Conservation (phyloP, 78 protist genomes). For the Pigoraptor vietnamica region DNA sequence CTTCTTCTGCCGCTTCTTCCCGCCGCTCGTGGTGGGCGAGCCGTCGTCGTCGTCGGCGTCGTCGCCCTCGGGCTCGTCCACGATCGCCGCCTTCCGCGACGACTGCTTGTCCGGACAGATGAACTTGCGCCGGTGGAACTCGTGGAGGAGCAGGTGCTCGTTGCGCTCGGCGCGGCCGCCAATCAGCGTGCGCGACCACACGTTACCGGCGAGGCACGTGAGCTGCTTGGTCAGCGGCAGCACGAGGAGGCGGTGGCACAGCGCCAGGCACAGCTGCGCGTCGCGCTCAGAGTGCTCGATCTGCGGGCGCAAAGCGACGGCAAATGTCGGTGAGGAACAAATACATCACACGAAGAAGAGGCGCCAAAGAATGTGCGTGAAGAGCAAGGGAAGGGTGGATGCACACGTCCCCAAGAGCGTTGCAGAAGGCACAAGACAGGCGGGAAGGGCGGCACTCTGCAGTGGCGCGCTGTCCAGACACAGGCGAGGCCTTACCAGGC, state of each 20-base stretch:
- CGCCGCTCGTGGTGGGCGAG: neutral
- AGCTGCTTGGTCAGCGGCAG: slow-evolving; percentile 93
- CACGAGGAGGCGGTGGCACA: slow-evolving; percentile 63
- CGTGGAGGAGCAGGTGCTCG: slow-evolving; percentile 92
- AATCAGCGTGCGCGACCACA: slow-evolving; percentile 75
- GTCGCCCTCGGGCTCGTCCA: neutral
- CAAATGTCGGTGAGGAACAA: too few relatives aligned
- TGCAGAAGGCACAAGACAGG: too few relatives aligned
- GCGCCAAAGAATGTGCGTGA: too few relatives aligned
- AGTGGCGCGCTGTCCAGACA: too few relatives aligned
- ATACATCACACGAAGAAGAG: too few relatives aligned
- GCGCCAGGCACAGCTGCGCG: slow-evolving; percentile 53
- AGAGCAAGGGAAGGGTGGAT: too few relatives aligned
- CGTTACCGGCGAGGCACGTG: slow-evolving; percentile 78
- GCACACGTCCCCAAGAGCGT: too few relatives aligned
- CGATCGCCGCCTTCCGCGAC: neutral
- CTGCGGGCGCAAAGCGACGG: too few relatives aligned
- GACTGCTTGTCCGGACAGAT: slow-evolving; percentile 80
- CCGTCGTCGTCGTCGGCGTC: neutral
- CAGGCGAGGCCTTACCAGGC: neutral
- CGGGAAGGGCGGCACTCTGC: too few relatives aligned
- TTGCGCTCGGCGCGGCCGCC: slow-evolving; percentile 94
- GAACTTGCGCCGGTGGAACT: slow-evolving; percentile 72
- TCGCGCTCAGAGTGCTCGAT: slow-evolving; percentile 57
- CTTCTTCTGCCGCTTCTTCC: neutral